Evolutionary conservation across 2,329 filamentous ascomycete genomes (phyloP), one percentile per base, ranked within the genome.

Genomic region (Plectosphaerella sp.): DNA sequence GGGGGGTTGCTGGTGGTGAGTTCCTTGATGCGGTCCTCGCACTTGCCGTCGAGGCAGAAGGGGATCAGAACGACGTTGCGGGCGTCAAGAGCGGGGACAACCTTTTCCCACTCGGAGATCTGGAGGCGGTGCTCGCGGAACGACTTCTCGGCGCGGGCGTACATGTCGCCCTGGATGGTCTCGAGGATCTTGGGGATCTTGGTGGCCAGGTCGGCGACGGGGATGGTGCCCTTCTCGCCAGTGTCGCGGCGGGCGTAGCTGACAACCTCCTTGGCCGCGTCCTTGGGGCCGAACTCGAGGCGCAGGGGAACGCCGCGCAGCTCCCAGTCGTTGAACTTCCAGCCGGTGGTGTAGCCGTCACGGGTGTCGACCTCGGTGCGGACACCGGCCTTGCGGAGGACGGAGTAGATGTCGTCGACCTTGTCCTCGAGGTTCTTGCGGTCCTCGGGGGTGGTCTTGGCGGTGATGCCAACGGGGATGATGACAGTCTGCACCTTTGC

Each of bases 291-390:
- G 65, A 96, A 96, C 71, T 99, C 94, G 54, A 99, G 80, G 54
- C 94, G 88, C 37, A 99, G 82, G 46, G 95, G 94, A 42, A 97
- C 88, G 67, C 95, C 94, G 74, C 93, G 95, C 62, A 97, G 80
- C 71, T 99, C 95, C 91, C 91, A 97, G 73, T 99, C 92, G 73
- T 95, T 96, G 79, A 99, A 99, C 73, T 99, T 99, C 86, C 89
- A 97, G 58, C 91, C 91, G 39, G 94, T 92, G 55, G 91, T 84
- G 84, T 97, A 96, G 59, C 88, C 89, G 49, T 97, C 93, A 54
- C 95, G 87, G 67, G 84, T 81, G 67, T 99, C 94, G 49, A 86
- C 83, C 59, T 95, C 88, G 53, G 84, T 82, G 53, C 94, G 89
- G 39, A 99, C 77, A 52, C 86, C 87, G 18, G 81, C 87, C 55